Evolutionary conservation across 805 yeast species (phyloP).

Genomic region (Pichia heedii): DNA sequence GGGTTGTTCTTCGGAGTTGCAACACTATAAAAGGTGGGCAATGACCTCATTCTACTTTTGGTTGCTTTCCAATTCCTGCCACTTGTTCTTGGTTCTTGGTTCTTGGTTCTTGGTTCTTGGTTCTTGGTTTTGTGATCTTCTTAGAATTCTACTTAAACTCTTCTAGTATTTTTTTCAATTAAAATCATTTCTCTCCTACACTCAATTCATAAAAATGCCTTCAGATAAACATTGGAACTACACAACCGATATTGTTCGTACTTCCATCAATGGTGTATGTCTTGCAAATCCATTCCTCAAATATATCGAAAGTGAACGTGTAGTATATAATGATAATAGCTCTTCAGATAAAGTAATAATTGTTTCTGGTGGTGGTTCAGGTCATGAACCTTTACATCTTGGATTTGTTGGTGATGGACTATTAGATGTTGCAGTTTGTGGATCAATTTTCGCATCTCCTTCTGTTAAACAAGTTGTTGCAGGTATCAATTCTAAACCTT

Average conservation of each 20-base stretch:
- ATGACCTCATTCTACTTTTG: no score
- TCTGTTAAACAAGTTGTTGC: constrained; percentile 71
- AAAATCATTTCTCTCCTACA: no score
- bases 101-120: no score
- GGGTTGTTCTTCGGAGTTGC: no score
- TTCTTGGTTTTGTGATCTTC: no score
- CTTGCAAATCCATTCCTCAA: constrained; percentile 43
- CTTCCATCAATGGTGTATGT: constrained; percentile 9
- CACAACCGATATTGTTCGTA: constrained; percentile 5
- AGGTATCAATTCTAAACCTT: constrained; percentile 50
- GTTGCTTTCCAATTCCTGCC: no score
- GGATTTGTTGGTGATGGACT: constrained; percentile 84
- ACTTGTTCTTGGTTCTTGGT: no score
- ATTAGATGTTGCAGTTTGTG: constrained; percentile 82
- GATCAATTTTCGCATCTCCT: constrained; percentile 91
- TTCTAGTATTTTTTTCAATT: no score
- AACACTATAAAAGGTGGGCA: no score
- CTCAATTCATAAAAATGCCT: constrained; percentile 6
- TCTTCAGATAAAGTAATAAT: constrained; percentile 52
- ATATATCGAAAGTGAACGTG: constrained; percentile 48
- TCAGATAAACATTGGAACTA: constrained; percentile 11
- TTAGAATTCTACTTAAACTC: no score
- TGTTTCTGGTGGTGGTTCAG: constrained; percentile 90
- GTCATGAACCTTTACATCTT: constrained; percentile 92
- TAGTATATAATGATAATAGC: constrained; percentile 35